Evolutionary conservation across 495 filamentous ascomycete genomes (phyloP), one percentile per base, ranked within the genome.

Genomic region (Neurospora sp.): DNA sequence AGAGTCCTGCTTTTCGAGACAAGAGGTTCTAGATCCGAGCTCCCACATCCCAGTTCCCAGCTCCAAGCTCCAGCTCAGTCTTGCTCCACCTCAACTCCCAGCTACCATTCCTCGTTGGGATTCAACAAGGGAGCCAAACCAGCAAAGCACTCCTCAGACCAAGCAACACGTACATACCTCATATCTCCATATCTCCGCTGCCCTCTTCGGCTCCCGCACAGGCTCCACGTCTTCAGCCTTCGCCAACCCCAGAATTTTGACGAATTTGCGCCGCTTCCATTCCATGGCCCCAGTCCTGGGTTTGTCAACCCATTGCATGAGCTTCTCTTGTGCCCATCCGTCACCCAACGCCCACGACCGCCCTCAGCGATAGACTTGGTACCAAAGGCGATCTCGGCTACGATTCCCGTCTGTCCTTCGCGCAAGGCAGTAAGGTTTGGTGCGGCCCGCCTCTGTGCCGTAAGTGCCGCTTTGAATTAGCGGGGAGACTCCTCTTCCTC

Each of bases 271-370:
- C 39, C 46, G 35, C 20, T 44, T 23, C 39, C 70, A 38, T 62
- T 74, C 74, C 77, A 78, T 78, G 77, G 75, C 71, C 73, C 54
- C 41, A 74, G 49, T 70, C 74, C 31, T 71, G 23, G 70, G 71
- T 37, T 70, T 40, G 31, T 27, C 35, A 23, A 23, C 72, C 62
- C 72, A 39, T 44, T 72, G 38, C 49, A 69, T 70, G 46, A 72
- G 71, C 70, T 66, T 70, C 73, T 70, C 38, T 54, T 54, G 54
- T 66, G 54, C 54, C 54, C 27, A 37, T 66, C 27, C 54, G 31
- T 66, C 54, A 66, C 14, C 54, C 54, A 66, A 37, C 54, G 27
- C 27, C 23, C 54, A 66, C 54, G 27, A 35, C 27, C 12, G 27
- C 54, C 27, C 54, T 66, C 54, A 66, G 27, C 54, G 23, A 66